These are phyloP conservation scores for Metschnikowia orientalis DNA, from an alignment of 805 yeast genomes.

Conservation along the genomic window DNA sequence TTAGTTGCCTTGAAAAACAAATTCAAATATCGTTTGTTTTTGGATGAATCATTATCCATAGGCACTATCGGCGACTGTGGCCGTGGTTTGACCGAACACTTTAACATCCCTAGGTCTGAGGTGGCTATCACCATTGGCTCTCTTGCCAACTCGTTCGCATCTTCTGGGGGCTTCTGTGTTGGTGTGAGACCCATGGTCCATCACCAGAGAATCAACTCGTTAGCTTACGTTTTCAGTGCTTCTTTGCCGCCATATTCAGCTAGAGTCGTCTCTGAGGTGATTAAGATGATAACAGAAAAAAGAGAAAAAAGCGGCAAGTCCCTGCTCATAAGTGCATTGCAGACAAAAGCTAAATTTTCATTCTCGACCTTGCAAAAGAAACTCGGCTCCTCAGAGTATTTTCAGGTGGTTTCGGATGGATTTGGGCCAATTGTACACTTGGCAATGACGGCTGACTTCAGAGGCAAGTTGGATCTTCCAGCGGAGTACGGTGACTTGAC, in stretches of 20 bases:
- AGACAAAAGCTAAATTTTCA: conserved; percentile 37
- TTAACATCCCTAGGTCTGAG: conserved; percentile 59
- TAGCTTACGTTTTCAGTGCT: conserved; percentile 91
- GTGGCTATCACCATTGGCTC: conserved; percentile 87
- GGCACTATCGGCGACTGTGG: conserved; percentile 86
- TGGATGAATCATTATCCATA: conserved; percentile 83
- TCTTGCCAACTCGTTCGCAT: conserved; percentile 72
- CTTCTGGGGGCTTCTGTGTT: conserved; percentile 92
- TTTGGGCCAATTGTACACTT: conserved; percentile 70
- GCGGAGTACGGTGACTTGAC: conserved; percentile 45
- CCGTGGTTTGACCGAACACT: conserved; percentile 78
- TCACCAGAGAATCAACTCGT: conserved; percentile 87
- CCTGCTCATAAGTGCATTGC: conserved; percentile 30
- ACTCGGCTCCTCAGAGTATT: conserved; percentile 29
- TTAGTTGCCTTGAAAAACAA: conserved; percentile 71
- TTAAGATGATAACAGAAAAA: conserved; percentile 43
- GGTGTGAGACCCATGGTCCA: conserved; percentile 80
- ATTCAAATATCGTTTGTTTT: conserved; percentile 78
- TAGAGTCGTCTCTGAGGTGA: conserved; percentile 51
- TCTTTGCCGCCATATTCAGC: conserved; percentile 91
- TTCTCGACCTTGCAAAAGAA: conserved; percentile 40
- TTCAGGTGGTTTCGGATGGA: conserved; percentile 52
- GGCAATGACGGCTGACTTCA: conserved; percentile 45
- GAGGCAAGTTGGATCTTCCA: conserved; percentile 46
- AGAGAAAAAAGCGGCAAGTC: conserved; percentile 31